A percentile compares a stretch with the other conserved stretches of the same genome.
phyloP scores from a whole-genome alignment of 1,284 basidiomycete species.

The Heliocybe sulcata region DNA sequence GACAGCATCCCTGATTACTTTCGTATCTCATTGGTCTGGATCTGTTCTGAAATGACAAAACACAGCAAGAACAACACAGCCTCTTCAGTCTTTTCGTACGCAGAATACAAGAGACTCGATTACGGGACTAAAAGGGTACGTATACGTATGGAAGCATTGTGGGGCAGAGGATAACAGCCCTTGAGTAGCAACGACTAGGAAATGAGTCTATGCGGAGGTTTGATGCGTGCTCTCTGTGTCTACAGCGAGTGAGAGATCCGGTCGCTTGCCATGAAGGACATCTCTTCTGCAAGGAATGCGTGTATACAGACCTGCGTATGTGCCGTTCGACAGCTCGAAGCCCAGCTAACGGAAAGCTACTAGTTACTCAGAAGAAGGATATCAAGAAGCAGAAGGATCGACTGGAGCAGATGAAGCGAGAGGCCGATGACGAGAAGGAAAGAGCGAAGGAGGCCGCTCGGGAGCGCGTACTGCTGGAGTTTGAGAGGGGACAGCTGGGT shows the following conservation, averaged over 20 bases:
- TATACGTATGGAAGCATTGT: slow-evolving; percentile 6
- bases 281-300: slow-evolving; percentile 87
- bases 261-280: slow-evolving; percentile 82
- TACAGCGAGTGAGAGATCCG: slow-evolving; percentile 74
- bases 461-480: slow-evolving; percentile 80
- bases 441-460: slow-evolving; percentile 66
- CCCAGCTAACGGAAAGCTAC: slow-evolving; percentile 7
- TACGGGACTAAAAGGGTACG: slow-evolving; percentile 74
- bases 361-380: slow-evolving; percentile 83
- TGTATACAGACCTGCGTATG: slow-evolving; percentile 69
- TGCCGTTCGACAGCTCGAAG: slow-evolving; percentile 6
- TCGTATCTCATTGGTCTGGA: neutral
- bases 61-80: slow-evolving; percentile 88
- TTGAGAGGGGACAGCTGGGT: slow-evolving; percentile 77
- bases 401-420: slow-evolving; percentile 64
- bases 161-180: neutral
- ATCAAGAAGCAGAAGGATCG: slow-evolving; percentile 81
- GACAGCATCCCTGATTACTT: neutral
- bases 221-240: slow-evolving; percentile 81
- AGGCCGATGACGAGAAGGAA: slow-evolving; percentile 68
- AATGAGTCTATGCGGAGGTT: slow-evolving; percentile 87
- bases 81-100: slow-evolving; percentile 81
- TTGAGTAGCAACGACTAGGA: slow-evolving; percentile 69
- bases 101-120: slow-evolving; percentile 76
- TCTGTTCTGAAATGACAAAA: slow-evolving; percentile 57